Base-by-base conservation (phyloP, 129 eudicot species). In the Flaveria sonorensis region DNA sequence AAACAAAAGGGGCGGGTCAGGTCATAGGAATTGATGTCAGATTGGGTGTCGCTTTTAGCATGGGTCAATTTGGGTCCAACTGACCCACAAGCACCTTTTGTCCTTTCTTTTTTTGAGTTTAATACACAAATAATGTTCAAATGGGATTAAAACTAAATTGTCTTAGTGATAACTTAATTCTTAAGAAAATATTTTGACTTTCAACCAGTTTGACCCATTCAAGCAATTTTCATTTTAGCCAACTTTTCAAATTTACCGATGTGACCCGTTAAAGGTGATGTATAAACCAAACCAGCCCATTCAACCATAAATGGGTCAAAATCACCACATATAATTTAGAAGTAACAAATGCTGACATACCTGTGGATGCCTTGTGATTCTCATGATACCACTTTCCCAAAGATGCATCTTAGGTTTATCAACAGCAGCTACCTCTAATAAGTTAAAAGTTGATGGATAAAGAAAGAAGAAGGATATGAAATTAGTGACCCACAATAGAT, bases 331-430 rank as follows among this genome's bases (percentile, higher is more conserved):
- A n/a, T 32, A 14, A 71, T 16, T 59, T 66, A 30, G 15, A 68
- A 73, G 70, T 18, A 26, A 53, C 5, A 42, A 53, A 20, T 69
- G 81, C 53, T 2, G 2, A n/a, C 6, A 19, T 82, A 94, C 99
- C 99, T 95, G 99, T 68, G 99, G 99, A 67, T 95, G 99, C 85
- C 99, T 87, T 23, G 99, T 95, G 75, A 95, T 92, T 86, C 99
- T 92, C 97, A 95, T 95, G 72, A 95, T 89, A 77, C 99, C 99
- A 61, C 92, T 95, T 85, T 95, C 99, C 99, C 99, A 95, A 19
- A 95, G 96, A 82, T 95, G 99, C 99, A 95, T 89, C 73, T 89
- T 89, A 21, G 99, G 97, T 87, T 95, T 92, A 81, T 95, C 97
- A 43, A 95, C 97, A 65, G 99, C 99, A 20, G 99, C 99, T 48